These are phyloP conservation scores for Colletotrichum camelliae DNA, from an alignment of 2,329 filamentous ascomycete genomes.

Conservation along the genomic window DNA sequence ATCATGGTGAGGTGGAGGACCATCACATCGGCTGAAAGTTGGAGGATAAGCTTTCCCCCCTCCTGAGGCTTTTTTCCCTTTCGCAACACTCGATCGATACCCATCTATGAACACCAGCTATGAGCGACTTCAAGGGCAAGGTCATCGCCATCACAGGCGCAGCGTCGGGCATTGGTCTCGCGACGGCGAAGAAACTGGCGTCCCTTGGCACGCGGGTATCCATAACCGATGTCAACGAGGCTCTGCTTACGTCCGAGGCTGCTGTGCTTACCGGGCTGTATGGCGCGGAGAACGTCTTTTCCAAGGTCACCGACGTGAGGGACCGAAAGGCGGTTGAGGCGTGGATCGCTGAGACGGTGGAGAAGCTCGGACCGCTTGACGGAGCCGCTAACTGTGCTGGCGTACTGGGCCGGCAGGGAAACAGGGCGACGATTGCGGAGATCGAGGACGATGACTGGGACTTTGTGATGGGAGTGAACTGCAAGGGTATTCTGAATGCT, in stretches of 20 bases:
- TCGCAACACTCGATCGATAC: not conserved
- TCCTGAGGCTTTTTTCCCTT: not conserved
- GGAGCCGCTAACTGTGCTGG: conserved; percentile 47
- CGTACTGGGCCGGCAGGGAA: conserved; percentile 21
- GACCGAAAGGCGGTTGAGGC: conserved; percentile 22
- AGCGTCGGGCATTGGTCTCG: conserved; percentile 55
- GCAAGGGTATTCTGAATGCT: conserved; percentile 55
- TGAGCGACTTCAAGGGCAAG: conserved; percentile 34
- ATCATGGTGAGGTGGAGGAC: not conserved
- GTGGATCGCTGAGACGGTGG: conserved; percentile 36
- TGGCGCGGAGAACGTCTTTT: conserved; percentile 4
- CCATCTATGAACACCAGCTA: not conserved
- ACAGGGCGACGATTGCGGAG: conserved; percentile 24
- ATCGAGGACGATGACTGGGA: conserved; percentile 47
- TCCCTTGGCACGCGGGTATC: conserved; percentile 49
- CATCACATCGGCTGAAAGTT: not conserved
- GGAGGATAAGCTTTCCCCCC: not conserved
- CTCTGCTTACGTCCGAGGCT: conserved; percentile 29
- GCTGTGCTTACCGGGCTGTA: not conserved
- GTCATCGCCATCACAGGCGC: conserved; percentile 55
- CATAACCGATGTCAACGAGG: conserved; percentile 49
- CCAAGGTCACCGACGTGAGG: conserved; percentile 21
- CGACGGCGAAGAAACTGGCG: conserved; percentile 49
- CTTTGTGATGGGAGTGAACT: conserved; percentile 47
- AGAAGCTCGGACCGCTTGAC: conserved; percentile 41